Conservation (phyloP, 2,329 filamentous ascomycete genomes). For the Teratosphaeria pseudoeucalypti region DNA sequence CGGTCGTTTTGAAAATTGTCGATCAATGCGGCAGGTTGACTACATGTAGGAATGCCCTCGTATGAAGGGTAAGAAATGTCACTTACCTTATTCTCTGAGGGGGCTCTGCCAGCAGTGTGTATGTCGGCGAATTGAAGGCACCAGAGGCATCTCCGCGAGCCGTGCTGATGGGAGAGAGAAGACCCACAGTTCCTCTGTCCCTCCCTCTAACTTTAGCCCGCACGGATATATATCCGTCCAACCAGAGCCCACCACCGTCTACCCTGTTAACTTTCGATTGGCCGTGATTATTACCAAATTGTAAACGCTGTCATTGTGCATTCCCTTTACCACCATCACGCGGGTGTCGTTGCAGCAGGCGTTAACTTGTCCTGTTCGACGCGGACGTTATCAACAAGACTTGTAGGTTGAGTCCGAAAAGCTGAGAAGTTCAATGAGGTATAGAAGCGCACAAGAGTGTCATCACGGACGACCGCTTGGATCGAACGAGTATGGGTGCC, state of each 20-base stretch:
- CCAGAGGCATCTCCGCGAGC: neutral
- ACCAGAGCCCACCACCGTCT: neutral
- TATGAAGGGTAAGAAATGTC: no score
- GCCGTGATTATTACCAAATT: neutral
- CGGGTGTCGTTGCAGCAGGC: neutral
- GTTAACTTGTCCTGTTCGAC: neutral
- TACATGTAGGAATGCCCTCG: no score
- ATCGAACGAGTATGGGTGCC: conserved; percentile 19
- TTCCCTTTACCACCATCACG: neutral
- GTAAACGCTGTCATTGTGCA: neutral
- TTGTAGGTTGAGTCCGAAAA: neutral
- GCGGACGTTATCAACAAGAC: neutral
- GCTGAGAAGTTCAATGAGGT: neutral
- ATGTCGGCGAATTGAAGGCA: neutral
- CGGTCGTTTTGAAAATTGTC: neutral
- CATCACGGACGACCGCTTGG: conserved; percentile 9
- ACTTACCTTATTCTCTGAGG: no score
- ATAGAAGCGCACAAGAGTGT: neutral
- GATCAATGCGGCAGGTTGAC: neutral
- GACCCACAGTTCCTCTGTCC: neutral
- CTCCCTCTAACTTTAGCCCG: neutral
- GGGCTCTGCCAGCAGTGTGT: no score
- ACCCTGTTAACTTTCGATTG: neutral
- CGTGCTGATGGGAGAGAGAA: neutral
- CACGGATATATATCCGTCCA: neutral